Evolutionary conservation across 2,329 filamentous ascomycete genomes (phyloP), one percentile per base, ranked within the genome.

Genomic region (Amauroascus niger): DNA sequence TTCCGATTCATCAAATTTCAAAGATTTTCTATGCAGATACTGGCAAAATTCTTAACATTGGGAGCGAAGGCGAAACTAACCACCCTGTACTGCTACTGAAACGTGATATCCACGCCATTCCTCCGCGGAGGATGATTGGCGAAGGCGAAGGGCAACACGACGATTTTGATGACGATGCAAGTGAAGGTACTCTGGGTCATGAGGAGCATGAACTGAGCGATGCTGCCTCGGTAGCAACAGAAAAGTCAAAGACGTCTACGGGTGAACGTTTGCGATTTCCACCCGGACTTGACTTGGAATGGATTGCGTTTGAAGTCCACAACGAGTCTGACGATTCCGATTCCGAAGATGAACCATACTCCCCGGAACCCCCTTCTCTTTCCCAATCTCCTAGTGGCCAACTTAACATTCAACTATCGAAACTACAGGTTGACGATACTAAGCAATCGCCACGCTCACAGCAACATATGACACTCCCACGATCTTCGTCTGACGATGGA

Each of bases 1-100:
- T 88, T 14, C 84, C 84, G 1, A 79, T 87, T 18, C 82, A 87
- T 63, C 79, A 87, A 62, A 79, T 95, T 4, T 87, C 88, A 5
- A 95, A 94, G 64, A 88, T 95, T 30, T 95, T 95, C 69, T 96
- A 95, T 63, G 88, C 89, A 0, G 87, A 95, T 60, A 94, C 88
- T 0, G 89, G 89, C 16, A 87, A 87, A 61, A 87, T 96, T 8
- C 75, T 96, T 24, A 95, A 95, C 57, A 89, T 96, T 53, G 83
- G 83, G 13, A 76, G 72, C 1, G 80, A 84, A 22, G 80, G 78
- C 13, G 83, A 84, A 60, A 78, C 79, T 2, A 88, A 85, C 63
- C 87, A 82, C 55, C 86, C 87, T 0, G 81, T 91, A 0, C 71
- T 93, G 1, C 69, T 93, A 0, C 67, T 93, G 40, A 90, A 89